These are phyloP conservation scores for Fusarium heterosporum DNA, from an alignment of 2,329 filamentous ascomycete species.

Conservation along the genomic window DNA sequence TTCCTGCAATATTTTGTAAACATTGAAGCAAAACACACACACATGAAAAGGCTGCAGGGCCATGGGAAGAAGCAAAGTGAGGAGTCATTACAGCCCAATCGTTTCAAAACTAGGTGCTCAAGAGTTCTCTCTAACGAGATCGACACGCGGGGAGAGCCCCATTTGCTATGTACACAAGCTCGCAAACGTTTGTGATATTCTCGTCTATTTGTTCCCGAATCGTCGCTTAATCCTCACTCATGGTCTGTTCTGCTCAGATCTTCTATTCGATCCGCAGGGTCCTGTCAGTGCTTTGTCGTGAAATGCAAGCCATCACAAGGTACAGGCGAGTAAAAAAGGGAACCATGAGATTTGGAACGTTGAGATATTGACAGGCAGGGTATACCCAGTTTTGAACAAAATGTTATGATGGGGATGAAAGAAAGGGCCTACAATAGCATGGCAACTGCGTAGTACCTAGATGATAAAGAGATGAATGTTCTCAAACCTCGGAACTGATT, in stretches of 20 bases:
- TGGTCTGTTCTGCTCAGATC: background rate
- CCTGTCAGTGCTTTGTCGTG: constrained; percentile 30
- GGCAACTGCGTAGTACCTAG: background rate
- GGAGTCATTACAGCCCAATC: constrained; percentile 10
- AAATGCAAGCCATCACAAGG: constrained; percentile 12
- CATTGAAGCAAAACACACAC: constrained; percentile 3
- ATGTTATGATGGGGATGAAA: constrained; percentile 11
- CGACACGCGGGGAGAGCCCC: constrained; percentile 32
- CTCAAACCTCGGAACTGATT: too few species aligned
- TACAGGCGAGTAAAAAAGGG: constrained; percentile 12
- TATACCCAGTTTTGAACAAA: constrained; percentile 36
- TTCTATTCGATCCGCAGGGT: constrained; percentile 35
- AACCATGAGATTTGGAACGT: constrained; percentile 1
- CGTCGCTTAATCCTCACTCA: background rate
- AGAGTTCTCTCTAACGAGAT: constrained; percentile 30
- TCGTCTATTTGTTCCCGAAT: constrained; percentile 12
- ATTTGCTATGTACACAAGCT: constrained; percentile 34
- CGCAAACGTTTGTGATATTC: constrained; percentile 15
- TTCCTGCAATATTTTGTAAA: constrained; percentile 8
- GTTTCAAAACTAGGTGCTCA: constrained; percentile 23
- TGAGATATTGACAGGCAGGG: constrained; percentile 41
- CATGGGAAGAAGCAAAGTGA: background rate
- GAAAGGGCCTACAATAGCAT: background rate
- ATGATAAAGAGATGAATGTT: too few species aligned
- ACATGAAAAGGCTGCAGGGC: constrained; percentile 1